Percentiles rank a stretch among this genome's conserved stretches.
These are phyloP conservation scores for Rhodosporidiobolus odoratus DNA, from an alignment of 768 basidiomycete genomes.

Conservation along the genomic window DNA sequence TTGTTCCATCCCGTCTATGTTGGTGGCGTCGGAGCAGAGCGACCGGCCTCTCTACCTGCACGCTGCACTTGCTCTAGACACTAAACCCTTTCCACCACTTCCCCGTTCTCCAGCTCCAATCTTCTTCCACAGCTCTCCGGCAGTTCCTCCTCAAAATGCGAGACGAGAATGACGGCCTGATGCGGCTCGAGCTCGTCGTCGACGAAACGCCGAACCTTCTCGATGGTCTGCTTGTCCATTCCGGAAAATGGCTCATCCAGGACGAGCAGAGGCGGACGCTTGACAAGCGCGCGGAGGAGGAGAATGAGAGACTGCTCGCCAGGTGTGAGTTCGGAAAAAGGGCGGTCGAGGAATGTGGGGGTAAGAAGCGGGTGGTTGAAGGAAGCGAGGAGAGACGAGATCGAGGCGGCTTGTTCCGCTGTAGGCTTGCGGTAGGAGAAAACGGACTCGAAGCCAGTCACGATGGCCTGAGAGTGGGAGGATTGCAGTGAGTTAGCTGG, in stretches of 20 bases:
- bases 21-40: not conserved
- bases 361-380: constrained; percentile 49
- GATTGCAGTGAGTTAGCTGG: not conserved
- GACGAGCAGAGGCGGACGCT: constrained; percentile 65
- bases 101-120: constrained; percentile 16
- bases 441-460: constrained; percentile 81
- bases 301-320: constrained; percentile 76
- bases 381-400: constrained; percentile 59
- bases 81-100: constrained; percentile 20
- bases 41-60: not conserved
- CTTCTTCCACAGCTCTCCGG: constrained; percentile 48
- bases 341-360: constrained; percentile 50
- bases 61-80: not conserved
- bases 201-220: constrained; percentile 60
- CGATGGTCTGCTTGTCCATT: constrained; percentile 76
- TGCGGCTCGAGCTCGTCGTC: constrained; percentile 50
- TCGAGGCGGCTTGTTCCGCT: constrained; percentile 50
- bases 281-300: constrained; percentile 78
- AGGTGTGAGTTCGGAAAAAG: constrained; percentile 62
- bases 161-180: constrained; percentile 79
- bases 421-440: constrained; percentile 57
- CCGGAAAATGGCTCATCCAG: constrained; percentile 91
- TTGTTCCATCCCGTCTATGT: not conserved
- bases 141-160: constrained; percentile 86
- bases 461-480: constrained; percentile 68